phyloP scores from a whole-genome alignment of 1,284 basidiomycete genomes.

The Gymnopus androsaceus region DNA sequence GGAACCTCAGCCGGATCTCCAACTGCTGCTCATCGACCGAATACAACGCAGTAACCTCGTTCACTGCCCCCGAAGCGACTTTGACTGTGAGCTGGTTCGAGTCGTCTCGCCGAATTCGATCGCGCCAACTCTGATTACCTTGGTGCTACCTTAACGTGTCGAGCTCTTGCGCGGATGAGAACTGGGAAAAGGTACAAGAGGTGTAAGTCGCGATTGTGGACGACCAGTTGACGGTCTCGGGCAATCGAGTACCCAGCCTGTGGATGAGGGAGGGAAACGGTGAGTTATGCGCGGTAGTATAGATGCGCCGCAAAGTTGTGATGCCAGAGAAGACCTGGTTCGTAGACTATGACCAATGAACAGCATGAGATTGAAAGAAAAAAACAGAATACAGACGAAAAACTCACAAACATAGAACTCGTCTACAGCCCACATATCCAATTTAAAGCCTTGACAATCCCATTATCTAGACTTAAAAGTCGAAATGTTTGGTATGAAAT shows the following conservation, averaged over 20 bases:
- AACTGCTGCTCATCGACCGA: constrained; percentile 93
- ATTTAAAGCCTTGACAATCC: constrained; percentile 67
- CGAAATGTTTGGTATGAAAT: constrained; percentile 80
- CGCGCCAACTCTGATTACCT: constrained; percentile 60
- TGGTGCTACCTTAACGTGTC: constrained; percentile 70
- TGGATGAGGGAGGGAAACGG: constrained; percentile 84
- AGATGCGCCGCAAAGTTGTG: constrained; percentile 83
- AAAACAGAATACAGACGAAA: constrained; percentile 1
- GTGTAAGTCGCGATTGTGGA: constrained; percentile 79
- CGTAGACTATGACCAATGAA: constrained; percentile 51
- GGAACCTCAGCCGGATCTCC: constrained; percentile 90
- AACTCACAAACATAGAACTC: constrained; percentile 82
- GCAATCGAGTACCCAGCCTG: constrained; percentile 82
- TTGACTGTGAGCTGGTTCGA: constrained; percentile 79
- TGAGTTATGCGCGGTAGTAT: constrained; percentile 83
- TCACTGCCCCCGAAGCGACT: constrained; percentile 59
- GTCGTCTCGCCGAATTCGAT: too few species aligned
- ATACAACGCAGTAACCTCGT: constrained; percentile 82
- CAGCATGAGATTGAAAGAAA: constrained; percentile 1
- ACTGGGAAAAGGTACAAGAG: constrained; percentile 86
- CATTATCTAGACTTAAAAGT: constrained; percentile 65
- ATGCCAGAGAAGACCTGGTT: constrained; percentile 58
- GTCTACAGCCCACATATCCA: constrained; percentile 84
- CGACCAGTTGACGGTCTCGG: constrained; percentile 88
- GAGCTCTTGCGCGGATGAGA: constrained; percentile 84